Evolutionary conservation across 1,284 basidiomycete species (phyloP), one percentile per base, ranked within the genome.

Genomic region (Chalciporus sp.): DNA sequence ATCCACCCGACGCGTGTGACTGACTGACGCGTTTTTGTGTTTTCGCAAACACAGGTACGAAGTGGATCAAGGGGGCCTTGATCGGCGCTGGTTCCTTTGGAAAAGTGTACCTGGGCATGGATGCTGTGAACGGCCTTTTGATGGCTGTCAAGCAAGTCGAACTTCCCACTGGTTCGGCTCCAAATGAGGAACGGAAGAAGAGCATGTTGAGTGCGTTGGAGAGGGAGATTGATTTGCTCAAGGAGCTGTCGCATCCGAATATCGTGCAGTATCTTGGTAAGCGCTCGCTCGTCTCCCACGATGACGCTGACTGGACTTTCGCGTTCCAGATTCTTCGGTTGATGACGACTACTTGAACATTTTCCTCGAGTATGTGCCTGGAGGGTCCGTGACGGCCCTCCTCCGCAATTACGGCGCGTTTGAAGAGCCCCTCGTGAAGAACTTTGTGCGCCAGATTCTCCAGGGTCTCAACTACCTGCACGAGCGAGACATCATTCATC

Each of bases 141-240:
- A 99, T 99, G 97, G 97, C 97, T 26, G 97, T 99, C 60, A 99
- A 99, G 76, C 96, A 99, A 79, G 97, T 99, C 46, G 94, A 98
- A 66, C 81, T 99, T 27, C 93, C 94, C 0, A 90, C 88, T 0
- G 90, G 92, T 16, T 87, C 89, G 27, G 88, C 88, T 9, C 85
- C 91, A 20, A 96, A 94, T 67, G 92, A 96, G 65, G 94, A 96
- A 67, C 86, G 94, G 60, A 98, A 97, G 75, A 91, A 92, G 76
- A 86, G 83, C 72, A 98, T 98, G 95, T 83, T 97, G 7, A 93
- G 86, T 51, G 96, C 97, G 2, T 81, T 99, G 37, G 95, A 99
- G 72, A 83, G 90, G 33, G 97, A 99, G 74, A 99, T 99, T 57
- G 97, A 96, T 73, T 79, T 99, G 8, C 79, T 99, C 59, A 95